phyloP scores from a whole-genome alignment of 441 rosid species.

The California macrophylla region DNA sequence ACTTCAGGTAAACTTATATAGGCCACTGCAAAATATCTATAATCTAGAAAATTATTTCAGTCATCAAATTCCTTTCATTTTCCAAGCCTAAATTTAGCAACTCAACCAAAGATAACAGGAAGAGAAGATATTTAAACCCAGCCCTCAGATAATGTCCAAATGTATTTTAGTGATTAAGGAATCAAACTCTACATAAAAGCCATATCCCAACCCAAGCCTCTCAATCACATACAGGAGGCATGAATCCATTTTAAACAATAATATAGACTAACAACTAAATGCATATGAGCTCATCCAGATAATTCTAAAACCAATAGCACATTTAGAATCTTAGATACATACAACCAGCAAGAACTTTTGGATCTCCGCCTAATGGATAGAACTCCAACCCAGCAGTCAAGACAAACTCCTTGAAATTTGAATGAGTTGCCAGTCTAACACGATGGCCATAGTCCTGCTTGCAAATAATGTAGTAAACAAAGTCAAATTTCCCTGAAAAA shows the following conservation, averaged over 20 bases:
- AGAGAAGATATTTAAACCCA: not conserved
- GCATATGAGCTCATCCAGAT: not conserved
- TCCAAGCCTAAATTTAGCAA: not conserved
- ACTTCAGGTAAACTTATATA: conserved; percentile 4
- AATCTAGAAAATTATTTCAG: not conserved
- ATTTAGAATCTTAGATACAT: conserved; percentile 35
- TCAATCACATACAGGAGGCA: not conserved
- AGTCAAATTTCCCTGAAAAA: not conserved
- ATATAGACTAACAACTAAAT: not conserved
- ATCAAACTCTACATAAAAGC: not conserved
- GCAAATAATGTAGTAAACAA: conserved; percentile 16
- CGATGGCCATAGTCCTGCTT: conserved; percentile 98
- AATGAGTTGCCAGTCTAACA: conserved; percentile 94
- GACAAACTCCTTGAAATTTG: conserved; percentile 94
- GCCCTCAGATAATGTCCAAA: not conserved
- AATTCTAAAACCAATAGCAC: conserved; percentile 13
- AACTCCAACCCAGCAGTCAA: conserved; percentile 96
- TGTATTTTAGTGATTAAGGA: not conserved
- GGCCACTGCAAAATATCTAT: conserved; percentile 10
- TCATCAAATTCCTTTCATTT: conserved; percentile 3
- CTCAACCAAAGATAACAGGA: not conserved
- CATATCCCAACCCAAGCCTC: not conserved
- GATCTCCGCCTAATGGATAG: conserved; percentile 92
- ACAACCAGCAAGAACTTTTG: conserved; percentile 95
- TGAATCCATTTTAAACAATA: conserved; percentile 6